Conservation (phyloP, 352 stramenopile species). For the Bremia lactucae region DNA sequence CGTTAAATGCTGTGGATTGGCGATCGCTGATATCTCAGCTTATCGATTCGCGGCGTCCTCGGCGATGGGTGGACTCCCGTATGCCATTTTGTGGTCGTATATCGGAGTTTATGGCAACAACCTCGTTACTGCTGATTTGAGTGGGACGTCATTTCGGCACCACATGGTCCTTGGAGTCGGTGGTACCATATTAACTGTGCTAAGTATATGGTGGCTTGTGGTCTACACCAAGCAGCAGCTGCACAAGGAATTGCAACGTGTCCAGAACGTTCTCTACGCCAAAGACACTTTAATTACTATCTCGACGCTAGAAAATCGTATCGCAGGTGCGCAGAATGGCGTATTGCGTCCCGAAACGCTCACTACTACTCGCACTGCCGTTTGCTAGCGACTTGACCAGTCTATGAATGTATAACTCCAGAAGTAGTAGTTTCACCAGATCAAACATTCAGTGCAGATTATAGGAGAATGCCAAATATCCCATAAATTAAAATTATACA, state of each 20-base stretch:
- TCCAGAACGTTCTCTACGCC: constrained; percentile 22
- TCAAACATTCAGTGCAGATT: no score
- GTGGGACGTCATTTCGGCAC: constrained; percentile 12
- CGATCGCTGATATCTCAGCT: constrained; percentile 48
- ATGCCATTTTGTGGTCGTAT: constrained; percentile 53
- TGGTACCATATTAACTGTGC: constrained; percentile 26
- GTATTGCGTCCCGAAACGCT: constrained; percentile 11
- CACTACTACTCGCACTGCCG: constrained; percentile 8
- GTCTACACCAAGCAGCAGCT: constrained; percentile 41
- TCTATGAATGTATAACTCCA: no score
- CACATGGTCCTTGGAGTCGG: constrained; percentile 21
- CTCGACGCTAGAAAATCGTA: constrained; percentile 3
- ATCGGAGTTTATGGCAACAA: constrained; percentile 49
- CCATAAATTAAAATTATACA: no score
- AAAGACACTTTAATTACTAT: constrained; percentile 21
- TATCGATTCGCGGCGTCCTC: constrained; percentile 47
- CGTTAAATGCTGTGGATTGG: constrained; percentile 67
- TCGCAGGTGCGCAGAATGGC: constrained; percentile 12
- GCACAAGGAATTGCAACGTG: constrained; percentile 21
- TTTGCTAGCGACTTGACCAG: no score
- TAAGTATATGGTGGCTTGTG: constrained; percentile 39
- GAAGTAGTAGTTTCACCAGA: no score
- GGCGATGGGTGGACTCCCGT: constrained; percentile 37
- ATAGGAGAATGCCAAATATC: no score
- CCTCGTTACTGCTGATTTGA: constrained; percentile 17